These are phyloP conservation scores for Kuraishia cidri DNA, from an alignment of 805 yeast species.

Conservation along the genomic window DNA sequence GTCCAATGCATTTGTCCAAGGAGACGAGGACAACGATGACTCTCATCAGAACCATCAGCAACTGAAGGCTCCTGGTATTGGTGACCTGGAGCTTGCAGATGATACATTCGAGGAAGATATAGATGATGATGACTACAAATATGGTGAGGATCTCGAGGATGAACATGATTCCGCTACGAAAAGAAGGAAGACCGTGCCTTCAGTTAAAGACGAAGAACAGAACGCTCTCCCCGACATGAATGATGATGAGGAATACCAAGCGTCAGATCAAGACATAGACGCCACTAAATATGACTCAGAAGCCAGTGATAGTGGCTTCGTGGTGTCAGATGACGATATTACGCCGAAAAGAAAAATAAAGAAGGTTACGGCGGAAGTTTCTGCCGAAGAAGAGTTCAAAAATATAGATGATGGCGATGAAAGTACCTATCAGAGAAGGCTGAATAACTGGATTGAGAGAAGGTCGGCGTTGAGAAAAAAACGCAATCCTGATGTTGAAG, in stretches of 20 bases:
- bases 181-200: not conserved
- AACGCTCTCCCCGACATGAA: too few relatives aligned
- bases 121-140: too few relatives aligned
- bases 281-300: not conserved
- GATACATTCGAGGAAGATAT: too few relatives aligned
- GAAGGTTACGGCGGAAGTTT: constrained; percentile 6
- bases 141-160: constrained; percentile 4
- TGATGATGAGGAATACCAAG: not conserved
- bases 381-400: constrained; percentile 18
- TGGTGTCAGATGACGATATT: not conserved
- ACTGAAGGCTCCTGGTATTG: constrained; percentile 43
- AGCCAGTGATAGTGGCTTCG: not conserved
- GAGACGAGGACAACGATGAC: constrained; percentile 20
- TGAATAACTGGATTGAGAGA: constrained; percentile 47
- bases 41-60: constrained; percentile 27
- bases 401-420: constrained; percentile 82
- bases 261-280: not conserved
- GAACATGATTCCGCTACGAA: constrained; percentile 1
- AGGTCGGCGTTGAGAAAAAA: constrained; percentile 35
- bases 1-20: constrained; percentile 43
- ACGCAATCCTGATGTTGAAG: constrained; percentile 16
- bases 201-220: not conserved
- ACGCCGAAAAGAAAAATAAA: constrained; percentile 6
- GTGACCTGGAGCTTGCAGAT: not conserved
- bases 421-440: constrained; percentile 44